Conservation (phyloP, 192 early-diverging fungal species). For the Mortierella claussenii region DNA sequence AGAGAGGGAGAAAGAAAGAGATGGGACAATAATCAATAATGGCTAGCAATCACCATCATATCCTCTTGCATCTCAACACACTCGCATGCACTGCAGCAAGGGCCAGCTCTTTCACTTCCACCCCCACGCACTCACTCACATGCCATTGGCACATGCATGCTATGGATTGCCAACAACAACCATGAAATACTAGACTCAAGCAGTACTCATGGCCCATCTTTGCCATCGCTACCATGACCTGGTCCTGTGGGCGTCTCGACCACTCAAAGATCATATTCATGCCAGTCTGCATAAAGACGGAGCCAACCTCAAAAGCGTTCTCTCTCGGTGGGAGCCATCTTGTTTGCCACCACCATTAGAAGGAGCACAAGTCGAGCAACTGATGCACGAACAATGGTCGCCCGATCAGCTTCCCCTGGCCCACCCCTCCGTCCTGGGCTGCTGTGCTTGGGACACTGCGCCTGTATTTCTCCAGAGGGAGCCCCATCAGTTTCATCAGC, state of each 20-base stretch:
- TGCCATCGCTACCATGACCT: conserved; percentile 14
- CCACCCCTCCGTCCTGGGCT: neutral
- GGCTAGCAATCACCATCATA: neutral
- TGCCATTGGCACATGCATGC: neutral
- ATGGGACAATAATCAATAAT: neutral
- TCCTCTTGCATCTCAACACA: too few relatives aligned
- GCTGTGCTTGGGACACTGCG: neutral
- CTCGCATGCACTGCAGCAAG: too few relatives aligned
- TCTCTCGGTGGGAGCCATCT: conserved; percentile 9
- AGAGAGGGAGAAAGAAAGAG: neutral
- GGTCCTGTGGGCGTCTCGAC: conserved; percentile 7
- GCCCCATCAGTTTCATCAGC: too few relatives aligned
- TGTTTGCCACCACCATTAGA: neutral
- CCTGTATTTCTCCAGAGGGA: neutral
- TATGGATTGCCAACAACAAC: too few relatives aligned
- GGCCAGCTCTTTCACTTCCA: neutral
- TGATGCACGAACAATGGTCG: conserved; percentile 2
- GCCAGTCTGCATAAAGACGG: too few relatives aligned
- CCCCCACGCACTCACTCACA: neutral
- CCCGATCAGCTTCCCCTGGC: neutral
- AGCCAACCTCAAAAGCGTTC: conserved; percentile 6
- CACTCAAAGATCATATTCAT: conserved; percentile 13
- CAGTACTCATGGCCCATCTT: neutral
- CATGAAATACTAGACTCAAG: too few relatives aligned
- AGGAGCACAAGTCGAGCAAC: neutral